A percentile compares a stretch with the other conserved stretches of the same genome.
These are phyloP conservation scores for Sarcodon aspratus DNA, from an alignment of 768 basidiomycete genomes.

Conservation along the genomic window DNA sequence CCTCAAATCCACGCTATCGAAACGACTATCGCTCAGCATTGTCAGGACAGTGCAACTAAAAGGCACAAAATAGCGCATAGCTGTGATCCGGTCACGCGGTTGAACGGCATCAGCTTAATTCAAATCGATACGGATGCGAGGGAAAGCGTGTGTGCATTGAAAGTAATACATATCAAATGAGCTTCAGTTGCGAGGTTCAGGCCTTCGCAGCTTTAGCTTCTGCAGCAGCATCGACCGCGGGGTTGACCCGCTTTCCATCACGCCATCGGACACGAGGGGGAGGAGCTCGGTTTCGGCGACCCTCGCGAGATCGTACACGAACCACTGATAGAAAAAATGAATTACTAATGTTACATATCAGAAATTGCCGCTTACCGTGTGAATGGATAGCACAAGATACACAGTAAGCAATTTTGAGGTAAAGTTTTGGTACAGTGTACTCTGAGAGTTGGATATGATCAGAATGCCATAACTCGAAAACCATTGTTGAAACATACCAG, in stretches of 20 bases:
- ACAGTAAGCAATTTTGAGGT: conserved; percentile 98
- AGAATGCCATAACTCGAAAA: background rate
- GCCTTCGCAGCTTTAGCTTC: conserved; percentile 53
- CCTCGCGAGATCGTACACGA: conserved; percentile 92
- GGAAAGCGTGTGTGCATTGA: conserved; percentile 2
- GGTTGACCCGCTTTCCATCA: conserved; percentile 93
- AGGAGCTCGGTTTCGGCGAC: conserved; percentile 94
- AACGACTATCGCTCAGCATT: no score
- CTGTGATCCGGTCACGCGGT: no score
- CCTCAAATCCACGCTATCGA: no score
- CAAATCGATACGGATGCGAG: background rate
- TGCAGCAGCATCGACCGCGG: conserved; percentile 88
- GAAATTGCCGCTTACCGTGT: conserved; percentile 53
- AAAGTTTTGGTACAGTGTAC: conserved; percentile 93
- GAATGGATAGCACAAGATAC: conserved; percentile 99
- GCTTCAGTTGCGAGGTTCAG: conserved; percentile 10
- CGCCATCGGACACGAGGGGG: conserved; percentile 95
- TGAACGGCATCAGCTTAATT: no score
- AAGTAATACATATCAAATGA: conserved; percentile 8
- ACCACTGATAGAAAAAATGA: conserved; percentile 54
- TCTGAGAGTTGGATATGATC: conserved; percentile 33
- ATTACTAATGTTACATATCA: conserved; percentile 1
- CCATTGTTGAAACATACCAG: conserved; percentile 38
- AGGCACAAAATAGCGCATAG: no score
- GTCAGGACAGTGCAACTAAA: no score